Conservation (phyloP, 768 basidiomycete species). For the Clitopilus hobsonii region DNA sequence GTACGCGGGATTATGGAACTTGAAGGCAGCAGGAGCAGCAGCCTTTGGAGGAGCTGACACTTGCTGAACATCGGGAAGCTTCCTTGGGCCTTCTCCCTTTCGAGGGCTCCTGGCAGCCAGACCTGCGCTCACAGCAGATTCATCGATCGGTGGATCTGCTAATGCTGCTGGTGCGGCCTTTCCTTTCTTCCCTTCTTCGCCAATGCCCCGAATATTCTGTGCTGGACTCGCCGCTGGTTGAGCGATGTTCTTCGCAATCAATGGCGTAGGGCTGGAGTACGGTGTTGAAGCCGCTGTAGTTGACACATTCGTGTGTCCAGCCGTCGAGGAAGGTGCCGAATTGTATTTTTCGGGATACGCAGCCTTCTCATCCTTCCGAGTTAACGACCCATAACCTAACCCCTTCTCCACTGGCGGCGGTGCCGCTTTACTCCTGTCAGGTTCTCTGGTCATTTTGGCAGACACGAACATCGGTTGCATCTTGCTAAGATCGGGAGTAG, state of each 20-base stretch:
- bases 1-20: neutral
- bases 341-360: neutral
- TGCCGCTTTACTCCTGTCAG: neutral
- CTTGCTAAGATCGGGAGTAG: neutral
- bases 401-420: too few species aligned
- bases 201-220: too few species aligned
- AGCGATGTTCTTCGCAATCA: neutral
- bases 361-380: neutral
- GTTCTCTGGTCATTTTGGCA: neutral
- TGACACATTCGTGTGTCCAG: neutral
- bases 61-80: too few species aligned
- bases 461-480: neutral
- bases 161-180: too few species aligned
- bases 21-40: neutral
- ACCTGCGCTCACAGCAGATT: too few species aligned
- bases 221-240: neutral
- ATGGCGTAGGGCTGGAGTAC: neutral
- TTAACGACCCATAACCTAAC: too few species aligned
- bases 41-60: too few species aligned
- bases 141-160: too few species aligned
- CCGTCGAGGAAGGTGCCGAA: neutral
- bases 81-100: neutral
- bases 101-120: too few species aligned
- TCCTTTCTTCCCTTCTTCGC: neutral
- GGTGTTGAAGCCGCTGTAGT: neutral